Evolutionary conservation across 2,329 filamentous ascomycete genomes (phyloP).

Genomic region (Sporothrix phasma): DNA sequence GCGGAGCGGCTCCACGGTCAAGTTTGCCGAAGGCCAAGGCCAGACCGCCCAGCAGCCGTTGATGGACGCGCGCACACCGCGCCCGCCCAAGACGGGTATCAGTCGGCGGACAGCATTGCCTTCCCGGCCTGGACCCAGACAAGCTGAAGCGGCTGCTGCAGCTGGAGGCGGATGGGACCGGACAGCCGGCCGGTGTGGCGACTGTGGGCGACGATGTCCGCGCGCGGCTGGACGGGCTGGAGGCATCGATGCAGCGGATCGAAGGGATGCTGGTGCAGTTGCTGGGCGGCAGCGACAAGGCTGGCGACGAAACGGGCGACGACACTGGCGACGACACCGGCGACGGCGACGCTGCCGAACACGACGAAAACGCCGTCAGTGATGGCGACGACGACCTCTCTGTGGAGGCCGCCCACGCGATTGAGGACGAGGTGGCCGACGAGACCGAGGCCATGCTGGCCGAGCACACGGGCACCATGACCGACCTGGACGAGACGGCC

Average conservation of each 20-base stretch:
- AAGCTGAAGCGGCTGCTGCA: slow-evolving; percentile 41
- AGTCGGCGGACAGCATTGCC: slow-evolving; percentile 45
- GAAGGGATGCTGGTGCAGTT: slow-evolving; percentile 25
- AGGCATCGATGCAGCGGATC: slow-evolving; percentile 36
- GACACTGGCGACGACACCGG: not conserved
- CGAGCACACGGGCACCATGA: slow-evolving; percentile 19
- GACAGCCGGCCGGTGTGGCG: not conserved
- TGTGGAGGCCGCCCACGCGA: not conserved
- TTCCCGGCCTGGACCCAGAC: slow-evolving; percentile 38
- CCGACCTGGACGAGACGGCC: slow-evolving; percentile 18
- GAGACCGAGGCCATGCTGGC: slow-evolving; percentile 10
- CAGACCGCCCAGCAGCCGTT: not conserved
- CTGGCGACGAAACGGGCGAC: not conserved
- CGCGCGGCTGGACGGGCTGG: slow-evolving; percentile 38
- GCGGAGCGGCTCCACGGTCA: slow-evolving; percentile 11
- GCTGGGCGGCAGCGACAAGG: slow-evolving; percentile 6
- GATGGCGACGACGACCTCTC: too few species aligned
- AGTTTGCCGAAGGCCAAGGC: slow-evolving; percentile 11
- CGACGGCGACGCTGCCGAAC: slow-evolving; percentile 33
- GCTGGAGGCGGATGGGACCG: slow-evolving; percentile 18
- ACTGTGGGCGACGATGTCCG: slow-evolving; percentile 27
- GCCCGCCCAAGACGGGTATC: slow-evolving; percentile 25
- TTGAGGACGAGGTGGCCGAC: slow-evolving; percentile 16
- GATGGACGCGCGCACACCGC: not conserved
- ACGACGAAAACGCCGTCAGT: not conserved